These are phyloP conservation scores for Cylindrotheca fusiformis DNA, from an alignment of 108 stramenopile genomes.

Conservation along the genomic window DNA sequence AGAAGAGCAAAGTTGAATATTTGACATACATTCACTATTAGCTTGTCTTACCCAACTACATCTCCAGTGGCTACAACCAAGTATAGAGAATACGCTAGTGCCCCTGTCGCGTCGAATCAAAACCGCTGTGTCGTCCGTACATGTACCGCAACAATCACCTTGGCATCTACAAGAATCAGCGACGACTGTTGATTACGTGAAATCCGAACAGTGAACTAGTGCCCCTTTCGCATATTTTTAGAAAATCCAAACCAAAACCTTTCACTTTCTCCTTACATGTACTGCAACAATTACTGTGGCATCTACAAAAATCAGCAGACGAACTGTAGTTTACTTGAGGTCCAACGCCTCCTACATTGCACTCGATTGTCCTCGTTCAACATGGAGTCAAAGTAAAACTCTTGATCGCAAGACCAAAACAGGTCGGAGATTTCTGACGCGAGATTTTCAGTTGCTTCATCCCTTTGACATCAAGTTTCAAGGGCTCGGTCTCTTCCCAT, in stretches of 20 bases:
- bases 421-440: conserved; percentile 28
- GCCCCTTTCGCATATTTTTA: not conserved
- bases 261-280: not conserved
- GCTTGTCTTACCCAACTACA: too few relatives aligned
- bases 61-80: too few relatives aligned
- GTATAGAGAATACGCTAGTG: too few relatives aligned
- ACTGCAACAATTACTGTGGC: conserved; percentile 8
- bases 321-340: not conserved
- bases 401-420: conserved; percentile 45
- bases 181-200: too few relatives aligned
- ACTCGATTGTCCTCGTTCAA: conserved; percentile 2
- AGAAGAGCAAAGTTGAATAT: not conserved
- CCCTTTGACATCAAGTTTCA: conserved; percentile 21
- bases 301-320: conserved; percentile 7
- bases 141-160: too few relatives aligned
- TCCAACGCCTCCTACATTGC: not conserved
- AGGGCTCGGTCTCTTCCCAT: conserved; percentile 47
- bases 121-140: too few relatives aligned
- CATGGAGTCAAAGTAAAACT: conserved; percentile 34
- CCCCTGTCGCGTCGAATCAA: too few relatives aligned
- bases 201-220: not conserved
- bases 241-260: not conserved
- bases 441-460: conserved; percentile 29
- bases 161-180: too few relatives aligned
- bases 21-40: not conserved